Conservation (phyloP, 2,329 filamentous ascomycete genomes). For the Trichoderma citrinoviride region DNA sequence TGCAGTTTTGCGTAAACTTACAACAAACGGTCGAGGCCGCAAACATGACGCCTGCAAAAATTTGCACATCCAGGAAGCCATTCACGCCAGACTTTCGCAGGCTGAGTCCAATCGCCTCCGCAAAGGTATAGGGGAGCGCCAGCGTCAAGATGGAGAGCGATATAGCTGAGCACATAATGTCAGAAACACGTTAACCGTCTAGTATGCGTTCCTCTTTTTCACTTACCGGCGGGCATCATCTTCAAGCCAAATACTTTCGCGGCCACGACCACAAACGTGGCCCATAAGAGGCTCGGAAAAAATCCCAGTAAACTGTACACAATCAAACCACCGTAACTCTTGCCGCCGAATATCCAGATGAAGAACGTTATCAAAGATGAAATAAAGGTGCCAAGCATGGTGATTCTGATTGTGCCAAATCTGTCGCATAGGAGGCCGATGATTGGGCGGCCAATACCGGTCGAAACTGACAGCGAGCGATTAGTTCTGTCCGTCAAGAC, state of each 20-base stretch:
- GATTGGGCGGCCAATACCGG: conserved; percentile 7
- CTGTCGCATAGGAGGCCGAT: conserved; percentile 6
- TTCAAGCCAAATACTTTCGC: neutral
- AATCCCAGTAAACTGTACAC: conserved; percentile 2
- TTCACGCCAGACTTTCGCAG: neutral
- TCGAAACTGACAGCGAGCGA: neutral
- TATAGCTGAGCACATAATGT: neutral
- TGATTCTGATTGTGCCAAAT: neutral
- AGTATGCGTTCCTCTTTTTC: no score
- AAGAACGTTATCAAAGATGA: conserved; percentile 7
- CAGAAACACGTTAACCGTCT: neutral
- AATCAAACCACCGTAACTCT: conserved; percentile 1
- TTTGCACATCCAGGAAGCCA: conserved; percentile 4
- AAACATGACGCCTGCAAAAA: conserved; percentile 11
- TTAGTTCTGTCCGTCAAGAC: neutral
- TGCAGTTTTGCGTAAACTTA: neutral
- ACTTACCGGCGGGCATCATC: neutral
- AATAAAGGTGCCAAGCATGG: neutral
- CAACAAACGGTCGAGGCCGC: neutral
- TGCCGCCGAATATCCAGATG: conserved; percentile 12
- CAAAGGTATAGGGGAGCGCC: conserved; percentile 11
- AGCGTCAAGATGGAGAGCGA: conserved; percentile 7
- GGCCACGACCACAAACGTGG: neutral
- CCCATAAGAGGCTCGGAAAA: conserved; percentile 10
- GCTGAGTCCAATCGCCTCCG: conserved; percentile 6